Evolutionary conservation across 2,329 filamentous ascomycete genomes (phyloP).

Genomic region (Microthyrium microscopicum): DNA sequence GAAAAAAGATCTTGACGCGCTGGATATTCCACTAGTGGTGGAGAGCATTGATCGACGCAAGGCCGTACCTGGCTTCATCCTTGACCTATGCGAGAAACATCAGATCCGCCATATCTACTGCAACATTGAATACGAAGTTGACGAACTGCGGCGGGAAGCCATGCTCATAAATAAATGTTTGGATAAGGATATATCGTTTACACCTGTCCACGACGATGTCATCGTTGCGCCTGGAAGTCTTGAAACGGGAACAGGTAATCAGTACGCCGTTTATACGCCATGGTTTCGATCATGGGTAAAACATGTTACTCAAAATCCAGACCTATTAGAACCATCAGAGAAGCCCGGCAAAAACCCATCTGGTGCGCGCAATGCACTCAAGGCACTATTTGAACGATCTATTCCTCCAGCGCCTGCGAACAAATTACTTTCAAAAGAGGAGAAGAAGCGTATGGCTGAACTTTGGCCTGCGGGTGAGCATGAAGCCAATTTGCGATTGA

Average conservation of each 20-base stretch:
- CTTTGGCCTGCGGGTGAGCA: constrained; percentile 30
- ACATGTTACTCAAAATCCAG: constrained; percentile 24
- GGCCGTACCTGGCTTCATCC: constrained; percentile 24
- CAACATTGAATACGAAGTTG: constrained; percentile 30
- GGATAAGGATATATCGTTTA: constrained; percentile 30
- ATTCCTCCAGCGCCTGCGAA: constrained; percentile 22
- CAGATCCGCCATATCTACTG: constrained; percentile 30
- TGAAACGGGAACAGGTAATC: constrained; percentile 24
- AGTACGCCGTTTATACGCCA: constrained; percentile 35
- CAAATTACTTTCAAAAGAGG: constrained; percentile 23
- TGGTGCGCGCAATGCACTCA: constrained; percentile 14
- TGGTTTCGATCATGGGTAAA: constrained; percentile 32
- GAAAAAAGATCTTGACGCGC: constrained; percentile 28
- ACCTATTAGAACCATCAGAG: constrained; percentile 26
- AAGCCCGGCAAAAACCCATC: constrained; percentile 24
- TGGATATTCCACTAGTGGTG: constrained; percentile 33
- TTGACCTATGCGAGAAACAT: constrained; percentile 28
- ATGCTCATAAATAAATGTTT: constrained; percentile 22
- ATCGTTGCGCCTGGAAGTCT: constrained; percentile 30
- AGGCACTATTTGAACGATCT: constrained; percentile 16
- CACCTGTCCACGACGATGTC: constrained; percentile 33
- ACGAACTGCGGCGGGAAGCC: constrained; percentile 29
- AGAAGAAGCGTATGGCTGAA: constrained; percentile 25
- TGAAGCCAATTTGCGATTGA: constrained; percentile 24
- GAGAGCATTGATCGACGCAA: constrained; percentile 25